Percentiles rank a stretch among this genome's conserved stretches.
phyloP scores from a whole-genome alignment of 2,329 filamentous ascomycete genomes.

The Didymella keratinophila region DNA sequence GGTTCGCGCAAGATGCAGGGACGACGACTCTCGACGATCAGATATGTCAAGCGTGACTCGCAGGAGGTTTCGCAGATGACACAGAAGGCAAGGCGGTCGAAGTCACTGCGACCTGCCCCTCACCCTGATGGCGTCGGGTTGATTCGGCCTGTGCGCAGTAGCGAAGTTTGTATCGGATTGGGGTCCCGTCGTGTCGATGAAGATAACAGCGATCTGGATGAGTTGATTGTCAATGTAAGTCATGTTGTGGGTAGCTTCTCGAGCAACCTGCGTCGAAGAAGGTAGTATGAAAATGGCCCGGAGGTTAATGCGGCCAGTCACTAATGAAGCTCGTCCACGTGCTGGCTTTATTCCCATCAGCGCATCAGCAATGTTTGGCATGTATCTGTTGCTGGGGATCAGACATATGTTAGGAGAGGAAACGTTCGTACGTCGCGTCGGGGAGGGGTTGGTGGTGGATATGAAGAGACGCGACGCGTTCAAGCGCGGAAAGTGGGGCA shows the following conservation, averaged over 20 bases:
- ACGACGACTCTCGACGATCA: conserved; percentile 24
- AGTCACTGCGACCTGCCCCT: conserved; percentile 12
- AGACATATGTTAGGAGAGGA: neutral
- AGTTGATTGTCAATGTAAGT: neutral
- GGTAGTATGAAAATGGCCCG: neutral
- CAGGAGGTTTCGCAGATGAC: conserved; percentile 9
- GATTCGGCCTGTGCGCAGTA: conserved; percentile 7
- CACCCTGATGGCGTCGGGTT: conserved; percentile 10
- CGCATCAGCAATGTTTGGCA: neutral
- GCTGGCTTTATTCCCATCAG: neutral
- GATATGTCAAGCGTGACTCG: conserved; percentile 21
- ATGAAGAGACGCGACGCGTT: neutral
- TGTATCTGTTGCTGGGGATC: neutral
- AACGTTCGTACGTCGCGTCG: neutral
- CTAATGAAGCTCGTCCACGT: neutral
- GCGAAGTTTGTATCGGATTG: neutral
- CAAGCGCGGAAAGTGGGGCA: conserved; percentile 2
- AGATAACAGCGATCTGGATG: neutral
- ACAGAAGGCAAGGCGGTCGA: conserved; percentile 18
- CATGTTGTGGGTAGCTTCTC: neutral
- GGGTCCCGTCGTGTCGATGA: neutral
- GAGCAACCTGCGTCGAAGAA: neutral
- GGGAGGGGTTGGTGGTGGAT: neutral
- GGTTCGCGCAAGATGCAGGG: conserved; percentile 40
- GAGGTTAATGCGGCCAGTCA: neutral